Percentiles rank a stretch among this genome's conserved stretches.
Evolutionary conservation across 2,329 filamentous ascomycete species (phyloP).

Genomic region (Scedosporium boydii): DNA sequence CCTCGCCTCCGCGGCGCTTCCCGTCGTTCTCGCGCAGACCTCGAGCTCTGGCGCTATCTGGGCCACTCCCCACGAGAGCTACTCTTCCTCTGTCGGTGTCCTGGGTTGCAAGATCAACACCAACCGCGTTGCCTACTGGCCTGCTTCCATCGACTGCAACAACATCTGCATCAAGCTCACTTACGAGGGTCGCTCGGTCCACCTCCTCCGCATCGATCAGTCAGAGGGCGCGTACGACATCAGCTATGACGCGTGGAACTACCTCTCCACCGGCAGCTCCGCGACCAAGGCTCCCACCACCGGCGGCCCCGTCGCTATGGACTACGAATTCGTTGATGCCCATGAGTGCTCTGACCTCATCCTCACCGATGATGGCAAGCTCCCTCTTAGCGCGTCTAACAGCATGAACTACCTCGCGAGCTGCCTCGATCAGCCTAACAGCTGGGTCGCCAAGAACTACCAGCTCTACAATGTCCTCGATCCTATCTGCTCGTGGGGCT

Average conservation of each 20-base stretch:
- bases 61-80: conserved; percentile 46
- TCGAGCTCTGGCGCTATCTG: conserved; percentile 19
- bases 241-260: conserved; percentile 54
- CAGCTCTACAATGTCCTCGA: conserved; percentile 44
- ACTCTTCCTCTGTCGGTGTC: conserved; percentile 47
- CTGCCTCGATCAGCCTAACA: conserved; percentile 33
- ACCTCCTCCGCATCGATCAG: conserved; percentile 49
- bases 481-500: conserved; percentile 36
- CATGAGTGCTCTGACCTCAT: conserved; percentile 41
- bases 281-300: conserved; percentile 33
- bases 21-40: neutral
- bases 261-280: conserved; percentile 39
- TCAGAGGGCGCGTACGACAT: conserved; percentile 49
- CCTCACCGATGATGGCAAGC: conserved; percentile 34
- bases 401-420: conserved; percentile 43
- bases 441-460: conserved; percentile 44
- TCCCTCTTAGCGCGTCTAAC: conserved; percentile 46
- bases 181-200: conserved; percentile 36
- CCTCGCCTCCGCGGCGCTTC: neutral
- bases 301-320: conserved; percentile 42
- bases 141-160: conserved; percentile 39
- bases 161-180: conserved; percentile 47
- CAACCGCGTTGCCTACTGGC: conserved; percentile 54
- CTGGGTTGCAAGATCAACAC: conserved; percentile 52
- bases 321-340: conserved; percentile 37